Percentiles rank a stretch among this genome's conserved stretches.
Evolutionary conservation across 2,329 filamentous ascomycete genomes (phyloP).

Genomic region (Pseudogymnoascus sp.): DNA sequence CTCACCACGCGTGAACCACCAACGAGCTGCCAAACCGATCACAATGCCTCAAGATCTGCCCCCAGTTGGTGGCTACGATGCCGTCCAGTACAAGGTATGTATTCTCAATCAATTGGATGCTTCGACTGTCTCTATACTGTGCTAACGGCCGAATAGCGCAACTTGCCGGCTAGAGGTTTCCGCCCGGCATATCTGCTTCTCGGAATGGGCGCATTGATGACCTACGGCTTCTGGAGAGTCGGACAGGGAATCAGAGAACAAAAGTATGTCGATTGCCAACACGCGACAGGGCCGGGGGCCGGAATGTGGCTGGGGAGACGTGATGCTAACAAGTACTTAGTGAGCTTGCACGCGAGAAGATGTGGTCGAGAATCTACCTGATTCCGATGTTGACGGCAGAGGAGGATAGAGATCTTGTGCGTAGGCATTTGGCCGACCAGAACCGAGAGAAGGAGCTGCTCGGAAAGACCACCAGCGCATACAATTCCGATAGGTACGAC

Average conservation of each 20-base stretch:
- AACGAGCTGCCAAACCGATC: constrained; percentile 23
- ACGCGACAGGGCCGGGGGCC: neutral
- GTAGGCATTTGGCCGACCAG: constrained; percentile 78
- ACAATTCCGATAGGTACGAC: constrained; percentile 77
- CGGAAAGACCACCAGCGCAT: constrained; percentile 75
- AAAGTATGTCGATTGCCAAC: constrained; percentile 56
- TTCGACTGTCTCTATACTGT: neutral
- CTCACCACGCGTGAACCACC: neutral
- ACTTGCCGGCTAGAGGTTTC: constrained; percentile 86
- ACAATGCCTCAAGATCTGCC: constrained; percentile 97
- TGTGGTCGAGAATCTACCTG: constrained; percentile 94
- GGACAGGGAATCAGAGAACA: constrained; percentile 80
- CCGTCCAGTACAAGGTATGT: constrained; percentile 92
- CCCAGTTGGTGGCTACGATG: constrained; percentile 85
- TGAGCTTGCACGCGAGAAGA: constrained; percentile 92
- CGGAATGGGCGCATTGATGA: constrained; percentile 70
- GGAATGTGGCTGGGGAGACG: neutral
- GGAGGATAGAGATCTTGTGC: constrained; percentile 89
- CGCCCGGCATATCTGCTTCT: constrained; percentile 71
- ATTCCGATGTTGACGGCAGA: constrained; percentile 92
- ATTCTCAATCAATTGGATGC: neutral
- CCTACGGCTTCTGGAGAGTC: constrained; percentile 83
- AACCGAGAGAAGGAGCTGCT: constrained; percentile 84
- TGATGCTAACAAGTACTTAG: constrained; percentile 39
- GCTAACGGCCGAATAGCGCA: constrained; percentile 53